A percentile compares a stretch with the other conserved stretches of the same genome.
phyloP scores from a whole-genome alignment of 2,329 filamentous ascomycete genomes.

The Fusarium abutilonis region DNA sequence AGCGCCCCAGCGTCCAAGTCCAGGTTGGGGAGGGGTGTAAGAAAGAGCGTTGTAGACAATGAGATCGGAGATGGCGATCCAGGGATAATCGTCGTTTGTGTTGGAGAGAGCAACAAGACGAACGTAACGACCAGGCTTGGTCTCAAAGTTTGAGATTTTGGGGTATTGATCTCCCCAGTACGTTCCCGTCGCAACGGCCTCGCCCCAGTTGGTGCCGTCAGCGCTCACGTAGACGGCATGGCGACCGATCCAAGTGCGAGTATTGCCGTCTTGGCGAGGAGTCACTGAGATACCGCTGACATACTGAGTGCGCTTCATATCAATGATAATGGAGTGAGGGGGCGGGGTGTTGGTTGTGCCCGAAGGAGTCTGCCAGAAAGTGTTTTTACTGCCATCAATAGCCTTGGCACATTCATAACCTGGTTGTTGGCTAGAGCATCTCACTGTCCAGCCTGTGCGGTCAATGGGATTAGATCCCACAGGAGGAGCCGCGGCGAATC shows the following conservation, averaged over 20 bases:
- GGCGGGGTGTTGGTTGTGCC: conserved; percentile 24
- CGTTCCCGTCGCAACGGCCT: conserved; percentile 31
- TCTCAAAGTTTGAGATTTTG: conserved; percentile 35
- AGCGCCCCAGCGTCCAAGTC: conserved; percentile 32
- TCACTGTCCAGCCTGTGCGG: conserved; percentile 33
- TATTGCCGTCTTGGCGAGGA: conserved; percentile 31
- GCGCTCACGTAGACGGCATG: conserved; percentile 31
- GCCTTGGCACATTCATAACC: conserved; percentile 25
- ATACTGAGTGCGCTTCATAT: conserved; percentile 33
- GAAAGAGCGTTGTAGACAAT: conserved; percentile 31
- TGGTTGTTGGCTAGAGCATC: conserved; percentile 29
- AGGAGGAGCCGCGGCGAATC: conserved; percentile 27
- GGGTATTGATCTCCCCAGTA: conserved; percentile 34
- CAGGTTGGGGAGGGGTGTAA: conserved; percentile 20
- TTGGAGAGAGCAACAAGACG: conserved; percentile 30
- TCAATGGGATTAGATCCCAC: conserved; percentile 28
- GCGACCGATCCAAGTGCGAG: conserved; percentile 28
- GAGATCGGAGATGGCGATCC: conserved; percentile 36
- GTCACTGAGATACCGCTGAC: conserved; percentile 28
- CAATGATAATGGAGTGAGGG: conserved; percentile 29
- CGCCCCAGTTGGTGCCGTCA: conserved; percentile 31
- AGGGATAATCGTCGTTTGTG: conserved; percentile 15
- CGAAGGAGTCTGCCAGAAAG: conserved; percentile 35
- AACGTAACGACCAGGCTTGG: conserved; percentile 35
- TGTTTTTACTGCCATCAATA: conserved; percentile 27